phyloP scores from a whole-genome alignment of 108 stramenopile species.

The Chaetoceros muelleri region DNA sequence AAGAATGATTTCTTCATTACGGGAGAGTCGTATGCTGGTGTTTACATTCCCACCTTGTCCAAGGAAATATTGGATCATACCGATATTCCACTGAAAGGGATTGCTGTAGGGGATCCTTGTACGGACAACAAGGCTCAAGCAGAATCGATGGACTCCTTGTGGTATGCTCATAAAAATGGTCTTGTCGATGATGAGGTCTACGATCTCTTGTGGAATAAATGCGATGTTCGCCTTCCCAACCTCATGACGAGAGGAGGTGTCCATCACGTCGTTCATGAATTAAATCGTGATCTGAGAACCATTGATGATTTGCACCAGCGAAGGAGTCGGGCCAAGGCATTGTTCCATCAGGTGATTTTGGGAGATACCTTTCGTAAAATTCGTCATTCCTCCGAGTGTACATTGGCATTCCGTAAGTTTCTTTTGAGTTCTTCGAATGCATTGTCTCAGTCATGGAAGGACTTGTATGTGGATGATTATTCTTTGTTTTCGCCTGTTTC shows the following conservation, averaged over 20 bases:
- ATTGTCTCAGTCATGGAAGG: slow-evolving; percentile 45
- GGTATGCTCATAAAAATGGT: slow-evolving; percentile 62
- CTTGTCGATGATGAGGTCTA: slow-evolving; percentile 41
- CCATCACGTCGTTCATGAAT: slow-evolving; percentile 9
- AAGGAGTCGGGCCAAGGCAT: slow-evolving; percentile 3
- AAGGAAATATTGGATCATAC: slow-evolving; percentile 44
- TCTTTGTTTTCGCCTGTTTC: slow-evolving; percentile 36
- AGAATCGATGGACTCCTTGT: slow-evolving; percentile 48
- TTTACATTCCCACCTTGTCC: slow-evolving; percentile 83
- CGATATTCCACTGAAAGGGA: slow-evolving; percentile 28
- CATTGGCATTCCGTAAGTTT: slow-evolving; percentile 42
- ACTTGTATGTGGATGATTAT: slow-evolving; percentile 54
- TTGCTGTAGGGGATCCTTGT: slow-evolving; percentile 60
- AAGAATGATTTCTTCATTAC: slow-evolving; percentile 65
- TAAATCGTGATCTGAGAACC: slow-evolving; percentile 17
- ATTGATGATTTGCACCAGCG: background rate
- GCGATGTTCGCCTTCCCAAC: slow-evolving; percentile 25
- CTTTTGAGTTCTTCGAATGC: slow-evolving; percentile 27
- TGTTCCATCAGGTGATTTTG: slow-evolving; percentile 16
- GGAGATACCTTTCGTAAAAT: background rate
- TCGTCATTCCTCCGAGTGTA: slow-evolving; percentile 21
- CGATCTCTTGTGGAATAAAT: slow-evolving; percentile 43
- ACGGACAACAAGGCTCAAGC: slow-evolving; percentile 53
- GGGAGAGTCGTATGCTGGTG: slow-evolving; percentile 80
- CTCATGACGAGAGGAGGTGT: slow-evolving; percentile 24